phyloP scores from a whole-genome alignment of 2,329 filamentous ascomycete genomes.

The Aspergillus nomiae region DNA sequence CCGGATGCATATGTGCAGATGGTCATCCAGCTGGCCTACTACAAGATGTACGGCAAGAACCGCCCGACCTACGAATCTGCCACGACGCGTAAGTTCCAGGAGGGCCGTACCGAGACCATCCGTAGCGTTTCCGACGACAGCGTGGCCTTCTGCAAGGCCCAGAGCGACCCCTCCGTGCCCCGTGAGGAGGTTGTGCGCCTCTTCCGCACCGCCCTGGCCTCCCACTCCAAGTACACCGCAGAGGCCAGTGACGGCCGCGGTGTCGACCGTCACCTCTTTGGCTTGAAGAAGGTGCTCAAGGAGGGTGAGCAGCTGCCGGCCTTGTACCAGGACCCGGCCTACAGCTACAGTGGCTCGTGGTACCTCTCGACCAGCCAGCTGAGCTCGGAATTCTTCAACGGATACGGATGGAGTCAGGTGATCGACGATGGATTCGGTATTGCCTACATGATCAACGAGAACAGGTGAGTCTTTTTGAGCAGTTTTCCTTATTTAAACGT shows the following conservation, averaged over 20 bases:
- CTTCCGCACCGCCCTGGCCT: conserved; percentile 78
- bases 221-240: conserved; percentile 86
- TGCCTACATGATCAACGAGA: conserved; percentile 99
- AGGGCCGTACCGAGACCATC: conserved; percentile 94
- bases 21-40: conserved; percentile 97
- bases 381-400: conserved; percentile 96
- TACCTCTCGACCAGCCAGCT: conserved; percentile 87
- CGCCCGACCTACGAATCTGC: conserved; percentile 97
- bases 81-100: conserved; percentile 90
- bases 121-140: conserved; percentile 88
- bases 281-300: conserved; percentile 85
- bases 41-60: conserved; percentile 99
- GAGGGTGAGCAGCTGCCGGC: conserved; percentile 78
- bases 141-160: conserved; percentile 85
- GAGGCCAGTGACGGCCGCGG: conserved; percentile 90
- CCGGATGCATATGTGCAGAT: conserved; percentile 98
- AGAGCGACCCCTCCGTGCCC: conserved; percentile 68
- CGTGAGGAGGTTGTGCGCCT: conserved; percentile 69
- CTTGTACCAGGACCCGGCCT: conserved; percentile 86
- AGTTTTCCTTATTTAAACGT: not conserved
- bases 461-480: conserved; percentile 61
- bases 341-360: conserved; percentile 81
- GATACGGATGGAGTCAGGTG: conserved; percentile 98
- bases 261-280: conserved; percentile 95
- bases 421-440: conserved; percentile 95